phyloP scores from a whole-genome alignment of 2,329 filamentous ascomycete species.

The Sarocladium brachiariae region DNA sequence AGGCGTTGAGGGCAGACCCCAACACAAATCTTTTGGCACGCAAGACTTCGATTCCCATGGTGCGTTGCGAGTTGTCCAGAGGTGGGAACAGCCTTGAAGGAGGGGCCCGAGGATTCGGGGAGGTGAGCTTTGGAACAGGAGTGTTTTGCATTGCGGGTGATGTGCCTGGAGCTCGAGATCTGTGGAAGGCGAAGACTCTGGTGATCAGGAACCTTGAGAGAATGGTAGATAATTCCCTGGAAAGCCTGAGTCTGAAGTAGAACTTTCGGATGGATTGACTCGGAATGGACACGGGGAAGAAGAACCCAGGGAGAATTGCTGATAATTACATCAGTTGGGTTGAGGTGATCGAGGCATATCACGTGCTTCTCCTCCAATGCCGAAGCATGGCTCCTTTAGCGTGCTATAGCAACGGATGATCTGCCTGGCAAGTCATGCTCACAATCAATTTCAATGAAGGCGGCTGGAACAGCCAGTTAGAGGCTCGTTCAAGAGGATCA shows the following conservation, averaged over 20 bases:
- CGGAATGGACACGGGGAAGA: too few relatives aligned
- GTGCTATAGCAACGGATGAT: too few relatives aligned
- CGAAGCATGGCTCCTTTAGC: neutral
- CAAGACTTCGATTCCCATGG: slow-evolving; percentile 46
- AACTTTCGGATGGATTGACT: too few relatives aligned
- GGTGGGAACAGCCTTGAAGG: neutral
- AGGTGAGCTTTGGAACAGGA: slow-evolving; percentile 2
- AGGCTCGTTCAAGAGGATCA: too few relatives aligned
- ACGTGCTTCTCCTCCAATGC: neutral
- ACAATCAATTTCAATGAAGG: too few relatives aligned
- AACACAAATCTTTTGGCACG: slow-evolving; percentile 27
- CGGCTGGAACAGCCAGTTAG: too few relatives aligned
- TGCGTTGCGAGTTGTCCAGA: neutral
- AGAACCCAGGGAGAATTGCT: too few relatives aligned
- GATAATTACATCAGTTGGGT: too few relatives aligned
- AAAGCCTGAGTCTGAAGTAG: neutral
- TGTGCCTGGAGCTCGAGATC: neutral
- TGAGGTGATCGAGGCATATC: neutral
- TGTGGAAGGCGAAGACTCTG: neutral
- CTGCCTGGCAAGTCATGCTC: too few relatives aligned
- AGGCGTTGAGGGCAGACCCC: slow-evolving; percentile 13
- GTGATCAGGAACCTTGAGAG: slow-evolving; percentile 1
- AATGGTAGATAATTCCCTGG: neutral
- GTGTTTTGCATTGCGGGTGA: slow-evolving; percentile 1
- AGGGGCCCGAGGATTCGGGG: neutral